Base-by-base conservation (phyloP, 2,329 filamentous ascomycete species). In the Geosmithia flava region DNA sequence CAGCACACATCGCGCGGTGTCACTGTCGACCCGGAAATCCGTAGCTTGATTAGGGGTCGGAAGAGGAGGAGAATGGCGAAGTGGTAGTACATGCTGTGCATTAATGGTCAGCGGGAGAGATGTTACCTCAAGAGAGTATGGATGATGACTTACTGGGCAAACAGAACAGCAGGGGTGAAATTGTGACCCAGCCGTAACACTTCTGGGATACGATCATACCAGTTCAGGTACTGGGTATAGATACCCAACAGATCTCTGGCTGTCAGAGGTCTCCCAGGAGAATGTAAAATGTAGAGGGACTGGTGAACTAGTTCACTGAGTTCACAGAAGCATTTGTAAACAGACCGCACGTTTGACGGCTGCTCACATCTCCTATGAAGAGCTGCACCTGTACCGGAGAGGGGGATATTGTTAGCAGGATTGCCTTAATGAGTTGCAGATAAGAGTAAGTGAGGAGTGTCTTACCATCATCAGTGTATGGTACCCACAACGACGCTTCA, bases 231-330 rank as follows among this genome's bases (percentile, higher is more conserved):
- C 54, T 81, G 75, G 0, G 75, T 78, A 53, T 88, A 87, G 23
- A 78, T 77, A 45, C 69, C 72, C 8, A 86, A 67, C 2, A 88
- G 66, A 40, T 78, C 76, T 40, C 75, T 72, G 53, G 80, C 80
- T 0, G 78, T 84, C 43, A 87, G 69, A 5, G 76, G 76, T 48
- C 75, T 73, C 15, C 76, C 79, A 0, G 85, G 84, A 3, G 83
- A 81, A 58, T 87, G 84, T n/a, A 87, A 73, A 40, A 84, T 74
- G 57, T 83, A 83, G 19, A 86, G 69, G 29, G 81, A 83, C 54
- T 84, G 76, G 59, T 86, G 85, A 1, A 87, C 79, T 1, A 88
- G 74, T 62, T 87, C 83, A 52, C 81, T 86, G 46, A 89, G 71
- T 56, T 83, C 79, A 57, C 81, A 84, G 54, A 87, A 82, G 53